Evolutionary conservation across 129 eudicot species (phyloP), one percentile per base, ranked within the genome.

Genomic region (Helichrysum umbraculigerum): DNA sequence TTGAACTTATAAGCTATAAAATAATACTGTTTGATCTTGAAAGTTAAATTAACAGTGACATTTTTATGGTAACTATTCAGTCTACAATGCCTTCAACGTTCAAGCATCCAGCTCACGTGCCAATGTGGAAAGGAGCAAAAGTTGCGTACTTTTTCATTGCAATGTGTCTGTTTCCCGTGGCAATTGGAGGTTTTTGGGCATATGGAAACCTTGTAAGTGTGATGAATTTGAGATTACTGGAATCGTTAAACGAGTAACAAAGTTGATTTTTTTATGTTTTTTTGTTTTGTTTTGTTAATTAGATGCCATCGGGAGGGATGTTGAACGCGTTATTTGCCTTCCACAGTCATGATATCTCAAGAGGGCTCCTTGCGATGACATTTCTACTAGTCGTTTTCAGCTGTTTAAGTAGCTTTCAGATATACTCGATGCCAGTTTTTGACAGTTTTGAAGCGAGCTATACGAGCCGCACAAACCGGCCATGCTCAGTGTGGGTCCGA

Each of bases 151-250:
- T 88, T 51, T 79, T 91, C 78, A 86, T 91, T 20, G 90, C 90
- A n/a, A 79, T 87, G 89, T 90, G 98, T 86, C 5, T 93, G 41
- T 90, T 93, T 68, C 98, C 98, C 0, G 81, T 93, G 28, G 95
- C 98, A n/a, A 90, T 93, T 54, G 98, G 98, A 65, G 98, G 98
- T 19, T 93, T 79, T 70, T 93, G 98, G 98, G 95, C 98, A 17
- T 93, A 93, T 7, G 98, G 98, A 68, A 93, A 88, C 87, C 96
- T 93, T 17, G 98, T 93, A 84, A 88, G 97, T 67, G 47, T 35
- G 44, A 21, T 7, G 1, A 41, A 74, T 57, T 72, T 37, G 5
- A 6, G 30, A 16, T 73, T 14, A 58, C 39, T 12, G 11, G 4
- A 37, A 44, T 28, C 25, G 17, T n/a, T 21, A 34, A 69, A 14